Evolutionary conservation across 306 rosid genomes (phyloP).

Genomic region (apple (Malus domestica)): DNA sequence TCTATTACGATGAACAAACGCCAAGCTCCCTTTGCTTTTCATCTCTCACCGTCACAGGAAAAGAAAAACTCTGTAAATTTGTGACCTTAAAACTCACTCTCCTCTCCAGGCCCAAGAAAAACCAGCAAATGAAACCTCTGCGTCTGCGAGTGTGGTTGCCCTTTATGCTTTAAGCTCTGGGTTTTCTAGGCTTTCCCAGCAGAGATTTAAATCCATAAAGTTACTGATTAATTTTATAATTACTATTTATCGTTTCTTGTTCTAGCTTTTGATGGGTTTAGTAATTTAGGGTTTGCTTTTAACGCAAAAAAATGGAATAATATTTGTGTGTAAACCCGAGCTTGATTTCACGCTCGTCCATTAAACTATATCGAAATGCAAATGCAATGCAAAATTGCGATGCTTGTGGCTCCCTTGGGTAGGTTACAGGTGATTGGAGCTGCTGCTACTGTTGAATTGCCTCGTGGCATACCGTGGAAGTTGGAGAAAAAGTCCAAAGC

Average conservation of each 20-base stretch:
- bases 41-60: not conserved
- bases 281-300: not conserved
- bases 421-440: constrained; percentile 7
- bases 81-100: not conserved
- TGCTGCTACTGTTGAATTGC: not conserved
- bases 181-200: not conserved
- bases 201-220: not conserved
- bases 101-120: not conserved
- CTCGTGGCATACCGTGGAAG: constrained; percentile 40
- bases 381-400: not conserved
- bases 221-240: not conserved
- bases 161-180: not conserved
- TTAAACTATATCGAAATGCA: constrained; percentile 3
- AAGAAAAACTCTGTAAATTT: not conserved
- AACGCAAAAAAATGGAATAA: constrained; percentile 41
- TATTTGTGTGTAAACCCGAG: constrained; percentile 15
- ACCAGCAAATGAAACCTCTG: not conserved
- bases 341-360: constrained; percentile 27
- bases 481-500: constrained; percentile 41
- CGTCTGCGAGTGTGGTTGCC: not conserved
- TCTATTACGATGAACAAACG: not conserved
- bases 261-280: not conserved
- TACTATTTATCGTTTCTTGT: not conserved
- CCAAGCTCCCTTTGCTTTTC: too few relatives aligned
- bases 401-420: not conserved